phyloP scores from a whole-genome alignment of 2,329 filamentous ascomycete species.

The Lasiodiplodia hormozganensis region DNA sequence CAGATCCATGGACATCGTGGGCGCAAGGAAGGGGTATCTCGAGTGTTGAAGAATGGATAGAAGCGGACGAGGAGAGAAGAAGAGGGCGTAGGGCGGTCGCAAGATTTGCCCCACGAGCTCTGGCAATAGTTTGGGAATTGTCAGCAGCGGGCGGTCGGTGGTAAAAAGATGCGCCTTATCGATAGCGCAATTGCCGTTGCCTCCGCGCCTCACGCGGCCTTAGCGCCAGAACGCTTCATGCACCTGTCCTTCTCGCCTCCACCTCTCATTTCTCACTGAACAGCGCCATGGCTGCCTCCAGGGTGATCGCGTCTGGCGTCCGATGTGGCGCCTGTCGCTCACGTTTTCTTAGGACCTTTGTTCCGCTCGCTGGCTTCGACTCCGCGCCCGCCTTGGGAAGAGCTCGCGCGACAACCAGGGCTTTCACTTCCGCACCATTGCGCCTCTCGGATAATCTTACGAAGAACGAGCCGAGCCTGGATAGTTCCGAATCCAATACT shows the following conservation, averaged over 20 bases:
- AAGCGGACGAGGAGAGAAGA: conserved; percentile 8
- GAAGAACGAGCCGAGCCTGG: background rate
- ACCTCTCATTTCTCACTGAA: background rate
- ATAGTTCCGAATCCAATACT: background rate
- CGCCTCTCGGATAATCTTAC: conserved; percentile 17
- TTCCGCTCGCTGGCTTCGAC: conserved; percentile 15
- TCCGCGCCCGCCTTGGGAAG: background rate
- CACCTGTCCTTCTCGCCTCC: background rate
- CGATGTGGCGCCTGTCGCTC: conserved; percentile 38
- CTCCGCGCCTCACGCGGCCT: background rate
- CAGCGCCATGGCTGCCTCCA: conserved; percentile 37
- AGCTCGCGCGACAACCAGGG: conserved; percentile 15
- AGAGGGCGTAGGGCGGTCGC: background rate
- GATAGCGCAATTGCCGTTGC: conserved; percentile 9
- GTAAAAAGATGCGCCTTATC: conserved; percentile 26
- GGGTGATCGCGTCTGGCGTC: conserved; percentile 35
- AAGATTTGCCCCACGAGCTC: conserved; percentile 23
- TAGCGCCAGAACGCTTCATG: background rate
- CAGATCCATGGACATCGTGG: conserved; percentile 46
- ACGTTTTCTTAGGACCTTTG: conserved; percentile 9
- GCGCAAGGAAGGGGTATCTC: conserved; percentile 19
- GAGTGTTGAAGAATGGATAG: background rate
- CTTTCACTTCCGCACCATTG: conserved; percentile 13
- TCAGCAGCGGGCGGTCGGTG: conserved; percentile 18
- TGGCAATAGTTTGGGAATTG: conserved; percentile 24